A percentile compares a stretch with the other conserved stretches of the same genome.
These are phyloP conservation scores for Ogataea paradorogensis DNA, from an alignment of 805 yeast genomes.

Conservation along the genomic window DNA sequence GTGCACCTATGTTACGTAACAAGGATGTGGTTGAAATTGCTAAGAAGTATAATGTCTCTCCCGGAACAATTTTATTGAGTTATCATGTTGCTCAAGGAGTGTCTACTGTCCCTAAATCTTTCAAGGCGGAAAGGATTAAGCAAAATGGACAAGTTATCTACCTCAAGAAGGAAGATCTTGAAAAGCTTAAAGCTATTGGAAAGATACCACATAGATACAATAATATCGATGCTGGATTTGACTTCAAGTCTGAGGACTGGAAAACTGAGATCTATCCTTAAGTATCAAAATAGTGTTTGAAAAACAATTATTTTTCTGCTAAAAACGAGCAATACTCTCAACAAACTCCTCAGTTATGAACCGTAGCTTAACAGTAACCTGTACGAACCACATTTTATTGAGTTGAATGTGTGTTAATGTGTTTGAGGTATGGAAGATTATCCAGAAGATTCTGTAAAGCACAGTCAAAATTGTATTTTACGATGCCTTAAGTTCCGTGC, in stretches of 20 bases:
- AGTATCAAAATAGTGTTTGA: too few relatives aligned
- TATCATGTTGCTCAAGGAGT: slow-evolving; percentile 31
- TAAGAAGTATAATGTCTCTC: slow-evolving; percentile 45
- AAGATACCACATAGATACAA: slow-evolving; percentile 7
- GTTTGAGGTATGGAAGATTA: too few relatives aligned
- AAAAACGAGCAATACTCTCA: too few relatives aligned
- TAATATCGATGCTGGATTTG: slow-evolving; percentile 6
- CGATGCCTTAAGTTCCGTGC: too few relatives aligned
- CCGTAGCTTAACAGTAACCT: too few relatives aligned
- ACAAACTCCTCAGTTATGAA: too few relatives aligned
- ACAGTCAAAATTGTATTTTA: too few relatives aligned
- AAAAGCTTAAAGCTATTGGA: slow-evolving; percentile 15
- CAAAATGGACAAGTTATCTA: slow-evolving; percentile 33
- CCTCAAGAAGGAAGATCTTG: slow-evolving; percentile 35
- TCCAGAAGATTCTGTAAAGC: too few relatives aligned
- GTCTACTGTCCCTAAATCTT: slow-evolving; percentile 37
- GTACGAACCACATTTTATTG: too few relatives aligned
- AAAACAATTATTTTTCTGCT: background rate
- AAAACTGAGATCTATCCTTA: background rate
- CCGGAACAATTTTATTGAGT: slow-evolving; percentile 51
- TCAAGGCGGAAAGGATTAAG: slow-evolving; percentile 38
- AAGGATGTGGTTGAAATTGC: slow-evolving; percentile 44
- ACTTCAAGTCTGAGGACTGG: slow-evolving; percentile 1
- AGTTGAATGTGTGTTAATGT: too few relatives aligned
- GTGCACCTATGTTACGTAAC: slow-evolving; percentile 38